These are phyloP conservation scores for Neopestalotiopsis clavispora DNA, from an alignment of 2,329 filamentous ascomycete genomes.

Conservation along the genomic window DNA sequence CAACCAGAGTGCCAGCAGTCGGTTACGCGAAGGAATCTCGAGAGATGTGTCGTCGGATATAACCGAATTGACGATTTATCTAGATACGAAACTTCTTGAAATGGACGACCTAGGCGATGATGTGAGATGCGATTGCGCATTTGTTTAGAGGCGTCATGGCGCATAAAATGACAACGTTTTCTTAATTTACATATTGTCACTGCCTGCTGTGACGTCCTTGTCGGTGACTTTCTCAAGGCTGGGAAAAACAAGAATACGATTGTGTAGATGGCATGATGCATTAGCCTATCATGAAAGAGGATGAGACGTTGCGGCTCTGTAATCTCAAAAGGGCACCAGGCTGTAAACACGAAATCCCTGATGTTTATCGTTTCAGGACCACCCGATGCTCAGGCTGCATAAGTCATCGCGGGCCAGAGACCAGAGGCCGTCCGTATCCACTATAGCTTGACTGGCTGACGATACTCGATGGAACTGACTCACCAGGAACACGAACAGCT, in stretches of 20 bases:
- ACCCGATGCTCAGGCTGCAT: slow-evolving; percentile 8
- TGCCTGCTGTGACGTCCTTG: neutral
- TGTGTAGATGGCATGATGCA: neutral
- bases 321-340: neutral
- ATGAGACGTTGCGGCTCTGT: neutral
- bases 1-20: neutral
- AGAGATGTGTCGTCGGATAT: neutral
- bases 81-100: slow-evolving; percentile 3
- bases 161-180: slow-evolving; percentile 41
- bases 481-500: neutral
- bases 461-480: slow-evolving; percentile 5
- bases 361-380: slow-evolving; percentile 23
- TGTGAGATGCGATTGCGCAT: slow-evolving; percentile 4
- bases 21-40: neutral
- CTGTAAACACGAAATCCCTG: neutral
- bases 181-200: slow-evolving; percentile 19
- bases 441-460: slow-evolving; percentile 30
- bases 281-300: neutral
- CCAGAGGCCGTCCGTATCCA: slow-evolving; percentile 23
- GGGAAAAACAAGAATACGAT: neutral
- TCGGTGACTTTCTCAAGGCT: neutral
- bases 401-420: slow-evolving; percentile 16
- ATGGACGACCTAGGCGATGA: neutral
- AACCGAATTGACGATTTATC: neutral
- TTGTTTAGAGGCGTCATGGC: slow-evolving; percentile 46